Base-by-base conservation (phyloP, 768 basidiomycete species). In the Dioszegia aurantiaca region DNA sequence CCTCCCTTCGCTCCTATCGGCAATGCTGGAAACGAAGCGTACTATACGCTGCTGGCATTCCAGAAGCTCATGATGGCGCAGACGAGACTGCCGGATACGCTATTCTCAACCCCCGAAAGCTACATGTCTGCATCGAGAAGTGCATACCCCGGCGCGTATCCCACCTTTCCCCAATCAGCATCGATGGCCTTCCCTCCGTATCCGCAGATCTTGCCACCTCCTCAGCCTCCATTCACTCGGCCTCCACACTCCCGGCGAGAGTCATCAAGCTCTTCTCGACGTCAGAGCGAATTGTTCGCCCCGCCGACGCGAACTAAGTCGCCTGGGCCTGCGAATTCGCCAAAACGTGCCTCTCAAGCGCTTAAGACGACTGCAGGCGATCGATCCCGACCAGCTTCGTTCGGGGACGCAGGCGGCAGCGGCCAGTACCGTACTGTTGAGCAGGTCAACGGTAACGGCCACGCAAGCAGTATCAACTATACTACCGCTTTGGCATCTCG, bases 1-100 rank as follows among this genome's bases (percentile, higher is more conserved):
- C 62, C 71, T 0, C 66, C 56, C 0, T 68, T 68, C 47, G 65
- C 62, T 2, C 75, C 75, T 11, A 48, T 76, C 37, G 67, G 69
- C 9, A 76, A 76, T 53, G 72, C 75, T 10, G 75, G 75, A 2
- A 76, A 76, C 58, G 71, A 73, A 1, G 73, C 75, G 6, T 76
- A 73, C 60, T 74, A 76, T 60, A 70, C 72, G 0, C 44, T 76
- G 14, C 55, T 74, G 4, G 67, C 73, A 5, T 76, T 76, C 44
- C 73, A 76, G 30, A 69, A 73, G 49, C 67, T 76, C 23, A 59
- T 76, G 68, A 74, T 73, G 71, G 67, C 64, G 12, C 69, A 70
- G 33, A 70, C 68, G 41, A 49, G 68, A 40, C 39, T 73, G 3
- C 71, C 71, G 42, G 62, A 63, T 33, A 16, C 63, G 31, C 61